Evolutionary conservation across 345 rosid genomes (phyloP).

Genomic region (Euphorbia tirucalli): DNA sequence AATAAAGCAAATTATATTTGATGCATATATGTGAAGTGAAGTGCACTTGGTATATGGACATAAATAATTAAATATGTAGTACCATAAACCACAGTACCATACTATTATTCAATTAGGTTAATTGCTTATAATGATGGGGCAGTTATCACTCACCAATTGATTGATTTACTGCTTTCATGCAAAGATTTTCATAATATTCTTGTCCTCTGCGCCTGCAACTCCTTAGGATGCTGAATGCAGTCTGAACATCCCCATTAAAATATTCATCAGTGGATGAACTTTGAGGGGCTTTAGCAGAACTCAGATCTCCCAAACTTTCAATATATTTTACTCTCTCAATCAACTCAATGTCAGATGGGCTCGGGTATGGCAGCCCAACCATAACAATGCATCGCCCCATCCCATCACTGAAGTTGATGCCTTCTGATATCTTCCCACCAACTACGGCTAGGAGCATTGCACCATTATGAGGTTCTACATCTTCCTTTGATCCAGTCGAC

Average conservation of each 20-base stretch:
- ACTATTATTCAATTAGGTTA: not conserved
- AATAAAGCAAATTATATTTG: no score
- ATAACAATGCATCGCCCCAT: slow-evolving; percentile 95
- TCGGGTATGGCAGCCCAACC: slow-evolving; percentile 97
- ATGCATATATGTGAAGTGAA: not conserved
- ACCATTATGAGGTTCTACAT: slow-evolving; percentile 45
- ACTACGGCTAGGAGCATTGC: slow-evolving; percentile 86
- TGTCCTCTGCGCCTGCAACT: slow-evolving; percentile 77
- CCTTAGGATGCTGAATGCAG: slow-evolving; percentile 64
- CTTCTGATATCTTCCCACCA: slow-evolving; percentile 98
- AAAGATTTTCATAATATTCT: slow-evolving; percentile 90
- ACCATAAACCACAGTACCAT: not conserved
- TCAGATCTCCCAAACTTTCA: slow-evolving; percentile 62
- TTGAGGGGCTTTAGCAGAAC: slow-evolving; percentile 26
- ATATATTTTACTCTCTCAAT: slow-evolving; percentile 86
- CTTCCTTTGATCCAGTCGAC: slow-evolving; percentile 22
- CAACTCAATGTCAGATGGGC: slow-evolving; percentile 75
- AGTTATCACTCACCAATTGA: slow-evolving; percentile 59
- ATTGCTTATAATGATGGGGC: not conserved
- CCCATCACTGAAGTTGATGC: slow-evolving; percentile 94
- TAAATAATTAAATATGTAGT: not conserved
- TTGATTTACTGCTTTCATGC: slow-evolving; percentile 98
- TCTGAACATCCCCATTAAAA: slow-evolving; percentile 51
- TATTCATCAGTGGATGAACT: slow-evolving; percentile 40
- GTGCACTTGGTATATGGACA: not conserved